These are phyloP conservation scores for Scheffersomyces quercinus DNA, from an alignment of 1,139 yeast species.

Conservation along the genomic window DNA sequence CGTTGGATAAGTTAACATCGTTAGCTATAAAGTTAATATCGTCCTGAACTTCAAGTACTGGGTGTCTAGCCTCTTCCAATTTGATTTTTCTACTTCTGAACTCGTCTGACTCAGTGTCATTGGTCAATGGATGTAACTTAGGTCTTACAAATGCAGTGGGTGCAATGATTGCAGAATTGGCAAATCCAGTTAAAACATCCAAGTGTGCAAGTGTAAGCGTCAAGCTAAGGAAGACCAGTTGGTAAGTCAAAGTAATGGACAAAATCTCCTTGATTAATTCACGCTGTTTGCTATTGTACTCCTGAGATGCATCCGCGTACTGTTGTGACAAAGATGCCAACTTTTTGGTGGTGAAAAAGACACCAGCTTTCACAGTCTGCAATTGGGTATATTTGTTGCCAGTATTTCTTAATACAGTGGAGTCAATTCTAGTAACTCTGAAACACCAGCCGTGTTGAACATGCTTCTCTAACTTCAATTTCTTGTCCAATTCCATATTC, in stretches of 20 bases:
- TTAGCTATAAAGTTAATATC: constrained; percentile 86
- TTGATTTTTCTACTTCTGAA: constrained; percentile 50
- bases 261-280: constrained; percentile 81
- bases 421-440: constrained; percentile 87
- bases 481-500: constrained; percentile 79
- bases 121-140: constrained; percentile 48
- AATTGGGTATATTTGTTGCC: constrained; percentile 68
- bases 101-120: constrained; percentile 22
- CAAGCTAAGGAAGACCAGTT: constrained; percentile 70
- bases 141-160: constrained; percentile 84
- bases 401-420: constrained; percentile 67
- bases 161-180: constrained; percentile 82
- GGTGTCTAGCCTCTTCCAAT: constrained; percentile 81
- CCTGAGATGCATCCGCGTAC: constrained; percentile 57
- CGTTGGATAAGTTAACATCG: constrained; percentile 58
- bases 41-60: constrained; percentile 90
- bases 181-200: constrained; percentile 84
- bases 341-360: constrained; percentile 75
- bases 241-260: constrained; percentile 75
- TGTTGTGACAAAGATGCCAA: constrained; percentile 61
- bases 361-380: constrained; percentile 93
- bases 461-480: constrained; percentile 85
- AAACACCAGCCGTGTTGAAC: constrained; percentile 91
- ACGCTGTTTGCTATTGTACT: constrained; percentile 73
- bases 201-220: constrained; percentile 66